Evolutionary conservation across 1,284 basidiomycete genomes (phyloP).

Genomic region (Austroboletus niveus): DNA sequence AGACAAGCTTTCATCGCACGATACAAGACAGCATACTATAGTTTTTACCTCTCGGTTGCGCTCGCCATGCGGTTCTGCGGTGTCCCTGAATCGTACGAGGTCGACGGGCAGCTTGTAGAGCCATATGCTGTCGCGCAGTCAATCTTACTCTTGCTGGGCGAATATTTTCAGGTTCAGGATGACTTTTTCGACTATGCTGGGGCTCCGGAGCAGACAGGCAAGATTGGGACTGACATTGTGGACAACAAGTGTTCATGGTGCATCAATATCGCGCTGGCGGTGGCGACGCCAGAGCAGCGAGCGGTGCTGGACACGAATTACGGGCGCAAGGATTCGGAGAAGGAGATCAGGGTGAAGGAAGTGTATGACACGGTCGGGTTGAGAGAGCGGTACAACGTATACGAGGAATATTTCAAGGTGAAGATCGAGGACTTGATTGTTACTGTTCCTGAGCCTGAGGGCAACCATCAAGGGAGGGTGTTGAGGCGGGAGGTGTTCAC

Average conservation of each 20-base stretch:
- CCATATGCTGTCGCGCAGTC: conserved; percentile 80
- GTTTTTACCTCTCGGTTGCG: conserved; percentile 97
- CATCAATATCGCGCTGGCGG: conserved; percentile 85
- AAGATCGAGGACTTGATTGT: conserved; percentile 58
- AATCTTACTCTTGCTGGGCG: conserved; percentile 91
- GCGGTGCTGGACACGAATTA: conserved; percentile 77
- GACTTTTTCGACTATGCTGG: conserved; percentile 95
- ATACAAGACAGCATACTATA: conserved; percentile 99
- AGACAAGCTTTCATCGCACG: conserved; percentile 93
- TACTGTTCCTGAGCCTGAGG: conserved; percentile 50
- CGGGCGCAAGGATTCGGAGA: conserved; percentile 69
- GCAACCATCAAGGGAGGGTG: conserved; percentile 32
- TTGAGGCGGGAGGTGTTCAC: conserved; percentile 70
- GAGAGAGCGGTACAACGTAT: conserved; percentile 55
- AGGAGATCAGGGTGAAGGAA: conserved; percentile 64
- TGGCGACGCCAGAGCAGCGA: conserved; percentile 55
- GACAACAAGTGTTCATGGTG: conserved; percentile 99
- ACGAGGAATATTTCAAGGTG: conserved; percentile 66
- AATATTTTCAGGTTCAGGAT: conserved; percentile 98
- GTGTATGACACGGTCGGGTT: conserved; percentile 56
- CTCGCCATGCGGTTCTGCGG: conserved; percentile 85
- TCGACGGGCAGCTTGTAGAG: conserved; percentile 37
- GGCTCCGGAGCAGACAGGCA: conserved; percentile 90
- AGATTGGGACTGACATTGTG: conserved; percentile 96
- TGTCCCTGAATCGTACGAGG: conserved; percentile 55